These are phyloP conservation scores for Globisporangium cystogenes DNA, from an alignment of 352 stramenopile species.

Conservation along the genomic window DNA sequence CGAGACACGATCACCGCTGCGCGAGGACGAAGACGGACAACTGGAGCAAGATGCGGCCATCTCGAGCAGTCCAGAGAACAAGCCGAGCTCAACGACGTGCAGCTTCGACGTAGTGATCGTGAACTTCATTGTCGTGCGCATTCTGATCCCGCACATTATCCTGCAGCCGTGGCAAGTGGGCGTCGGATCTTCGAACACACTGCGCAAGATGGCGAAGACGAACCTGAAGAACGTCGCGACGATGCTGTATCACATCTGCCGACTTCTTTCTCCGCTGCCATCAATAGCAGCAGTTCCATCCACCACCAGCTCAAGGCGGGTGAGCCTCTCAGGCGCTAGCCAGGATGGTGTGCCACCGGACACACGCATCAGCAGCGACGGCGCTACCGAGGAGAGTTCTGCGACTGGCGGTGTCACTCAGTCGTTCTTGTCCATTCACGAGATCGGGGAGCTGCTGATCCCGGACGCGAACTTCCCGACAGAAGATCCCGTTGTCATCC, in stretches of 20 bases:
- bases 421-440: constrained; percentile 22
- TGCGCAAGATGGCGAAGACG: constrained; percentile 18
- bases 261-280: constrained; percentile 35
- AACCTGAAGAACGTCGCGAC: constrained; percentile 49
- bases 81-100: constrained; percentile 5
- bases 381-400: neutral
- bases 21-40: neutral
- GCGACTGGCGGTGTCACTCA: neutral
- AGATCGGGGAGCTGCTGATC: constrained; percentile 22
- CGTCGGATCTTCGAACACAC: constrained; percentile 19
- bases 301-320: neutral
- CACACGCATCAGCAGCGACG: no score
- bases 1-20: neutral
- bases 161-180: constrained; percentile 41
- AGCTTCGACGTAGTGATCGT: constrained; percentile 48
- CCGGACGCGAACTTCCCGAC: constrained; percentile 23
- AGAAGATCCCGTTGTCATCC: constrained; percentile 16
- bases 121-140: constrained; percentile 57
- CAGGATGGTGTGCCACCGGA: neutral
- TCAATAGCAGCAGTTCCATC: constrained; percentile 8
- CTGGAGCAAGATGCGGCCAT: neutral
- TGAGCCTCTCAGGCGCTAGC: neutral
- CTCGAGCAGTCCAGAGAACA: neutral
- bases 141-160: constrained; percentile 56
- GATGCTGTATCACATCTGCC: constrained; percentile 44